Evolutionary conservation across 2,329 filamentous ascomycete genomes (phyloP).

Genomic region (Ophiostoma novo-ulmi): DNA sequence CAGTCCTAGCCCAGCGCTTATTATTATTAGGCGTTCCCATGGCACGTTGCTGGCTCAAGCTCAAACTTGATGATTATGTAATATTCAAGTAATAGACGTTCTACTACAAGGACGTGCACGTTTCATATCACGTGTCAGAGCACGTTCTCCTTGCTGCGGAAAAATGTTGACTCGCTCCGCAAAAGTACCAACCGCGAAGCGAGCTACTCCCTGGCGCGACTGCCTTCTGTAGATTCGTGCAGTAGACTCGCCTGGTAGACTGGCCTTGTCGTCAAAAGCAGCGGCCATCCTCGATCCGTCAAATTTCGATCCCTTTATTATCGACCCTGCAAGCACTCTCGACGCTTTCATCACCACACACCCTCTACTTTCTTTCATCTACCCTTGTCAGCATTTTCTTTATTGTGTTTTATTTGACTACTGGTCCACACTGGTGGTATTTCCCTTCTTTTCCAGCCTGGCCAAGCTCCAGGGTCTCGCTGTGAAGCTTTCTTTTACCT

Average conservation of each 20-base stretch:
- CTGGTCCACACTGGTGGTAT: neutral
- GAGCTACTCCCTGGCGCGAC: neutral
- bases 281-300: slow-evolving; percentile 15
- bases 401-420: too few relatives aligned
- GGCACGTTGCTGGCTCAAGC: neutral
- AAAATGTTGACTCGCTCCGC: slow-evolving; percentile 1
- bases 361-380: slow-evolving; percentile 14
- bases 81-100: neutral
- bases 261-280: slow-evolving; percentile 11
- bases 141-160: neutral
- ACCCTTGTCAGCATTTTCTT: neutral
- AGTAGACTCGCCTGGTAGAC: neutral
- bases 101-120: neutral
- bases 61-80: neutral
- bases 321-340: slow-evolving; percentile 5
- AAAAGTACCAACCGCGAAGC: slow-evolving; percentile 4
- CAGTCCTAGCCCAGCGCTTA: slow-evolving; percentile 6
- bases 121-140: neutral
- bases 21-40: neutral
- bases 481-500: slow-evolving; percentile 3
- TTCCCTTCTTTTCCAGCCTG: slow-evolving; percentile 5
- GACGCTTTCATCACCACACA: slow-evolving; percentile 20
- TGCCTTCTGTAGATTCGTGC: neutral
- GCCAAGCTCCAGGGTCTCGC: slow-evolving; percentile 3
- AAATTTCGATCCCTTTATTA: slow-evolving; percentile 11